Evolutionary conservation across 352 stramenopile genomes (phyloP).

Genomic region (Halophytophthora batemanensis): DNA sequence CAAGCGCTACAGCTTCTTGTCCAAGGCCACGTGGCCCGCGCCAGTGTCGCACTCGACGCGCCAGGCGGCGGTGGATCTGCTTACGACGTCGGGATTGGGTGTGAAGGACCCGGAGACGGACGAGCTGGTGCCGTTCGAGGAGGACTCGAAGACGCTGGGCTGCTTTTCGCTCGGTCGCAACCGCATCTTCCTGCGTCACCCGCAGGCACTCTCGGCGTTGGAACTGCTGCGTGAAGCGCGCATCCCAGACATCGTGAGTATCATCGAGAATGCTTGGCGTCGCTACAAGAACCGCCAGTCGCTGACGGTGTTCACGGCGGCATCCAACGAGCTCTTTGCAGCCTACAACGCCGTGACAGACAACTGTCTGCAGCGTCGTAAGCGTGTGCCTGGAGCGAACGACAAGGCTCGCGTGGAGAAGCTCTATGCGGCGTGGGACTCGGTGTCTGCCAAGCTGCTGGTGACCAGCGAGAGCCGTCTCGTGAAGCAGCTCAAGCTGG

Average conservation of each 20-base stretch:
- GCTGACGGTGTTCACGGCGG: slow-evolving; percentile 53
- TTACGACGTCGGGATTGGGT: slow-evolving; percentile 60
- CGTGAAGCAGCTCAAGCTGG: slow-evolving; percentile 45
- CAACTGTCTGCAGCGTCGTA: slow-evolving; percentile 73
- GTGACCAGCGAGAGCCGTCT: slow-evolving; percentile 40
- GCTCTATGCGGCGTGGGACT: slow-evolving; percentile 64
- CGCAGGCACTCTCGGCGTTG: slow-evolving; percentile 83
- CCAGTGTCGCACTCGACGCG: slow-evolving; percentile 65
- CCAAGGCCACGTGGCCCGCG: slow-evolving; percentile 64
- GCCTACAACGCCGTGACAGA: slow-evolving; percentile 49
- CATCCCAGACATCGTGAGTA: slow-evolving; percentile 75
- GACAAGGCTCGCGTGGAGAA: slow-evolving; percentile 51
- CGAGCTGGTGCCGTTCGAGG: slow-evolving; percentile 62
- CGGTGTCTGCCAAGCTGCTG: slow-evolving; percentile 50
- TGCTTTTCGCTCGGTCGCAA: slow-evolving; percentile 84
- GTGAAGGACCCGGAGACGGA: slow-evolving; percentile 46
- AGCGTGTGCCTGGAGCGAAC: slow-evolving; percentile 48
- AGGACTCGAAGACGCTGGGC: slow-evolving; percentile 69
- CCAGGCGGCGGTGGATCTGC: slow-evolving; percentile 67
- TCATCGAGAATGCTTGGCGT: slow-evolving; percentile 82
- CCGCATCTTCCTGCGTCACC: slow-evolving; percentile 89
- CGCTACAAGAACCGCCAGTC: slow-evolving; percentile 78
- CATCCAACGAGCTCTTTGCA: slow-evolving; percentile 47
- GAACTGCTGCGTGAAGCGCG: slow-evolving; percentile 78
- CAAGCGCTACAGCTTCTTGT: slow-evolving; percentile 87